Percentiles rank a stretch among this genome's conserved stretches.
These are phyloP conservation scores for Alternaria sp. DNA, from an alignment of 2,329 filamentous ascomycete genomes.

Conservation along the genomic window DNA sequence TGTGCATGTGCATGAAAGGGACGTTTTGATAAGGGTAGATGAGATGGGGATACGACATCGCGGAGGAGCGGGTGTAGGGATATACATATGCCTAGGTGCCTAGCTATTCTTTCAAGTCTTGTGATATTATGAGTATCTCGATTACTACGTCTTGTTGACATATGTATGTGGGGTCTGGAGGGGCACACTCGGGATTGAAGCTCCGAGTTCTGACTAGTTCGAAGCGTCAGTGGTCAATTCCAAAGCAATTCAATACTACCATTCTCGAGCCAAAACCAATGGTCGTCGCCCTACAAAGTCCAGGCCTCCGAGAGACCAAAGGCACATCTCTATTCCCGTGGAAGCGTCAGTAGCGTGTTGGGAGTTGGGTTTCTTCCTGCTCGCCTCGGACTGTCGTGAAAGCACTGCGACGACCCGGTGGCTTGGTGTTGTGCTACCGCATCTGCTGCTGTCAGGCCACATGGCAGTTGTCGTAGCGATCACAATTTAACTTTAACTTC, in stretches of 20 bases:
- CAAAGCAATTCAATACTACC: no score
- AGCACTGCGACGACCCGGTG: not conserved
- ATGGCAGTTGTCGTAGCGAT: slow-evolving; percentile 1
- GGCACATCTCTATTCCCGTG: no score
- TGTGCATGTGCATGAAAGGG: not conserved
- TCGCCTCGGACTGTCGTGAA: not conserved
- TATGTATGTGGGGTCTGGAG: slow-evolving; percentile 1
- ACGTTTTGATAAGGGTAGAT: not conserved
- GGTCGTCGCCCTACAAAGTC: no score
- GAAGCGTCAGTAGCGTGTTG: not conserved
- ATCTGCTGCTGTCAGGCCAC: slow-evolving; percentile 3
- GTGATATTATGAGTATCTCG: not conserved
- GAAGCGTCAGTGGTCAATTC: not conserved
- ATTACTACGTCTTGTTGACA: slow-evolving; percentile 1
- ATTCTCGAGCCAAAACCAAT: no score
- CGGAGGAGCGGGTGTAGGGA: not conserved
- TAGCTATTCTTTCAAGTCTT: not conserved
- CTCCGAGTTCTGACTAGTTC: not conserved
- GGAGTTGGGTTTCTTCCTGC: not conserved
- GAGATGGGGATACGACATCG: not conserved
- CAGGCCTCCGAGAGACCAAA: no score
- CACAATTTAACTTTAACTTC: not conserved
- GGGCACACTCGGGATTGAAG: slow-evolving; percentile 3
- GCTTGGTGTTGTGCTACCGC: slow-evolving; percentile 1
- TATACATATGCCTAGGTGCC: not conserved